Conservation (phyloP, 140 eudicot genomes). For the Oenanthe javanica region DNA sequence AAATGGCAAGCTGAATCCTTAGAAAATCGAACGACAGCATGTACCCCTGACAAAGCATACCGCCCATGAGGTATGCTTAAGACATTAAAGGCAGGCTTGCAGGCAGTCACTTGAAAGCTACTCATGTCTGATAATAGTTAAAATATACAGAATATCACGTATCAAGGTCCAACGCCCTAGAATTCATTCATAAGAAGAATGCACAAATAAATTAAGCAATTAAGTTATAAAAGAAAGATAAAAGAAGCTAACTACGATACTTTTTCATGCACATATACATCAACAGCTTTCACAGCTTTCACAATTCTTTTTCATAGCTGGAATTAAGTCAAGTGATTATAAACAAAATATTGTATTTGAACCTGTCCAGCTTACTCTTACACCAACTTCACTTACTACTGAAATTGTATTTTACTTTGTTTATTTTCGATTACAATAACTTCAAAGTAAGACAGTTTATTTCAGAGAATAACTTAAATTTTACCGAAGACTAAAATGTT, state of each 20-base stretch:
- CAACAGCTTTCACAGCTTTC: not conserved
- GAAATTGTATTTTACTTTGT: not conserved
- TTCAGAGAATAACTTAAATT: no score
- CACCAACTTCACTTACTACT: not conserved
- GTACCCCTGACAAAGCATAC: constrained; percentile 10
- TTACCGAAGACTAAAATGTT: no score
- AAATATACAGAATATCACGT: constrained; percentile 8
- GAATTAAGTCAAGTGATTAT: no score
- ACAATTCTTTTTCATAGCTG: no score
- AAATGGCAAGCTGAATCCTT: constrained; percentile 15
- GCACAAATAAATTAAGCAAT: not conserved
- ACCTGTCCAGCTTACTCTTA: not conserved
- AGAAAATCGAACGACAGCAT: not conserved
- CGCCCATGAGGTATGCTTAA: not conserved
- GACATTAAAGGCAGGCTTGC: constrained; percentile 24
- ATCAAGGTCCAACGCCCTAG: constrained; percentile 14
- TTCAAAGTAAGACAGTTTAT: no score
- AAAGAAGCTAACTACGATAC: not conserved
- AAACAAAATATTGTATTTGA: no score
- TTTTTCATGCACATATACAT: not conserved
- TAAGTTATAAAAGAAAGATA: not conserved
- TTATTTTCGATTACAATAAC: no score
- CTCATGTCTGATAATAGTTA: constrained; percentile 30
- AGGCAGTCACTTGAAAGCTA: constrained; percentile 34
- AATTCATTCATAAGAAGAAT: not conserved